A percentile compares a stretch with the other conserved stretches of the same genome.
Conservation (phyloP, 2,329 filamentous ascomycete species). For the Dactylellina parvicollis region DNA sequence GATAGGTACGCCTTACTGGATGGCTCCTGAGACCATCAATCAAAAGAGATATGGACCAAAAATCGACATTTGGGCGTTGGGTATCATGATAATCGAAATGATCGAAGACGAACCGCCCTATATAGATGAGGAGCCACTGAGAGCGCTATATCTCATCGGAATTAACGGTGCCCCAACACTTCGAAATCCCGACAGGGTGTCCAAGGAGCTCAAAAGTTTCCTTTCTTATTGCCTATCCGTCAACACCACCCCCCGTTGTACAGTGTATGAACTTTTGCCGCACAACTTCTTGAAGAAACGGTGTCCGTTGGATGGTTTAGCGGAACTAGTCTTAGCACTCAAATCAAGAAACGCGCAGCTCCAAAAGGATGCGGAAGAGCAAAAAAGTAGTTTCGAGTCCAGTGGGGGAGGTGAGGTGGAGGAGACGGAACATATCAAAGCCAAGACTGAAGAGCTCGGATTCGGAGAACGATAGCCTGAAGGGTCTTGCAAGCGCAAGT, state of each 20-base stretch:
- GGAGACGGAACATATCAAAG: too few relatives aligned
- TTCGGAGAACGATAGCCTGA: too few relatives aligned
- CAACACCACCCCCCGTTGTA: slow-evolving; percentile 92
- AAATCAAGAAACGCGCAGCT: too few relatives aligned
- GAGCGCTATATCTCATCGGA: slow-evolving; percentile 95
- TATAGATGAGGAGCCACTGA: slow-evolving; percentile 95
- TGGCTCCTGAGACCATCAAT: slow-evolving; percentile 99
- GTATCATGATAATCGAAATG: slow-evolving; percentile 99
- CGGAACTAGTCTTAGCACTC: slow-evolving; percentile 88
- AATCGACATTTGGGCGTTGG: slow-evolving; percentile 98
- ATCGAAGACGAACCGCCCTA: slow-evolving; percentile 98
- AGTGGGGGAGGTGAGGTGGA: too few relatives aligned
- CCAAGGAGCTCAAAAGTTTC: slow-evolving; percentile 97
- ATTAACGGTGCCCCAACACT: slow-evolving; percentile 96
- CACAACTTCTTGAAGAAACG: slow-evolving; percentile 96
- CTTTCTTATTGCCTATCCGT: slow-evolving; percentile 95
- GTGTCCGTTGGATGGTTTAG: slow-evolving; percentile 81
- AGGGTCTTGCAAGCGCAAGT: too few relatives aligned
- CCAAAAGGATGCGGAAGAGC: too few relatives aligned
- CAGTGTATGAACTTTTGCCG: slow-evolving; percentile 84
- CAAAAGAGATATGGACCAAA: slow-evolving; percentile 99
- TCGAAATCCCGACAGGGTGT: slow-evolving; percentile 98
- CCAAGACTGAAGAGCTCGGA: too few relatives aligned
- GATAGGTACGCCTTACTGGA: slow-evolving; percentile 99
- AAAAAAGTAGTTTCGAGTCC: too few relatives aligned